phyloP scores from a whole-genome alignment of 1,139 yeast genomes.

The Candida glucosophila region DNA sequence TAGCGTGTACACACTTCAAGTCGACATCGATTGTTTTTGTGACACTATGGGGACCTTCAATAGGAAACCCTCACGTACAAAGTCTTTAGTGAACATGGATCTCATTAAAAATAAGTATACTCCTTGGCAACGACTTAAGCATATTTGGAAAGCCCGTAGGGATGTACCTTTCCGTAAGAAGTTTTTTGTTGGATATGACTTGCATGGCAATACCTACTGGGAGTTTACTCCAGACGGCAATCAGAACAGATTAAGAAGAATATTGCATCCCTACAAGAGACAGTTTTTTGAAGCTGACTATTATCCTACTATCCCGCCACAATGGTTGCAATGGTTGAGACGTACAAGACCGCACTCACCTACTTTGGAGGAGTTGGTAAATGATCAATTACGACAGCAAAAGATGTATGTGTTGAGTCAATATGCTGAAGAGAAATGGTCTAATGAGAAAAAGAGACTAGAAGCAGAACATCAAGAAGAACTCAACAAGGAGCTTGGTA shows the following conservation, averaged over 20 bases:
- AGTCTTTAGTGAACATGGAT: no score
- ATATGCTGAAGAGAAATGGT: constrained; percentile 57
- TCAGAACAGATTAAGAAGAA: constrained; percentile 37
- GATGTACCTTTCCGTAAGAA: constrained; percentile 56
- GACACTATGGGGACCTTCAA: no score
- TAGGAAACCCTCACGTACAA: no score
- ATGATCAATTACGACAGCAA: constrained; percentile 50
- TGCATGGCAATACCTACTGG: constrained; percentile 81
- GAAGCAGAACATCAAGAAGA: constrained; percentile 25
- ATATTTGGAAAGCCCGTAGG: constrained; percentile 52
- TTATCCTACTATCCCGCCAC: constrained; percentile 49
- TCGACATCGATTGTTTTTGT: constrained; percentile 14
- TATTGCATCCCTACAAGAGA: constrained; percentile 37
- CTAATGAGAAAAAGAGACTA: constrained; percentile 25
- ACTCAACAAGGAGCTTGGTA: constrained; percentile 26
- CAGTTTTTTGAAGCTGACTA: constrained; percentile 41
- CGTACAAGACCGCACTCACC: constrained; percentile 56
- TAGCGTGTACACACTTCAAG: no score
- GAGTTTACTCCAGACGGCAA: constrained; percentile 54
- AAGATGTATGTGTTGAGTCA: constrained; percentile 47
- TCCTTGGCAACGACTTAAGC: constrained; percentile 36
- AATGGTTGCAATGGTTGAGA: constrained; percentile 79
- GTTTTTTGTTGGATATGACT: constrained; percentile 63
- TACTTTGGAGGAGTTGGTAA: constrained; percentile 48
- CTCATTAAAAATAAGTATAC: constrained; percentile 30